Base-by-base conservation (phyloP, 1,139 yeast species). In the Lodderomyces orthopsilosis region DNA sequence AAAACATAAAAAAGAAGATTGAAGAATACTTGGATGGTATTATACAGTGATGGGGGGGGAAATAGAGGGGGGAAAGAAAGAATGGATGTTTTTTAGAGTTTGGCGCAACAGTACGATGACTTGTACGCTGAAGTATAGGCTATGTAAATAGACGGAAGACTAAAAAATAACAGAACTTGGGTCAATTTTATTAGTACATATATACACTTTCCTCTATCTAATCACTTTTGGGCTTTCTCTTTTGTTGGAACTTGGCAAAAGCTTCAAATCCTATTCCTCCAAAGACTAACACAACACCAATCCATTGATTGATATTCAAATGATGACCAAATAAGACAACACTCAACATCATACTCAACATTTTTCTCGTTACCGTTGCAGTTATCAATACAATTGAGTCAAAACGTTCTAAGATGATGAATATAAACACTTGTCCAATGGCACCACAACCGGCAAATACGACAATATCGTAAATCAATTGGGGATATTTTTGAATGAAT, bases 311-410 rank as follows among this genome's bases (percentile, higher is more conserved):
- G 1, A 46, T 6, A 26, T 69, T 73, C 52, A 93, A 75, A 4
- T 62, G 61, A 58, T 93, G 98, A 14, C 93, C 94, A 65, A 90
- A 93, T 53, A 93, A 69, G 2, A 88, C 61, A 42, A 93, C 96
- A 57, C 96, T 86, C 46, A 93, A 66, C 17, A 90, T 74, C 98
- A 93, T 91, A 41, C 97, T 89, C 42, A 90, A 70, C 97, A 93
- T 91, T 59, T 93, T 93, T 51, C 99, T 76, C 1, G 98, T 91
- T 7, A 93, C 97, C 0, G 98, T 94, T 15, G 95, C 94, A 24
- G 96, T 91, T 28, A 93, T 90, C 43, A 93, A 69, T 1, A 88
- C 77, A 47, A 93, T 70, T 3, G 96, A 87, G 41, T 93, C 96
- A 58, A 87, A 93, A 47, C 79, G 73, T 54, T 88, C 95, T 41